Conservation (phyloP, 192 early-diverging fungal species). For the Backusella tuberculispora region DNA sequence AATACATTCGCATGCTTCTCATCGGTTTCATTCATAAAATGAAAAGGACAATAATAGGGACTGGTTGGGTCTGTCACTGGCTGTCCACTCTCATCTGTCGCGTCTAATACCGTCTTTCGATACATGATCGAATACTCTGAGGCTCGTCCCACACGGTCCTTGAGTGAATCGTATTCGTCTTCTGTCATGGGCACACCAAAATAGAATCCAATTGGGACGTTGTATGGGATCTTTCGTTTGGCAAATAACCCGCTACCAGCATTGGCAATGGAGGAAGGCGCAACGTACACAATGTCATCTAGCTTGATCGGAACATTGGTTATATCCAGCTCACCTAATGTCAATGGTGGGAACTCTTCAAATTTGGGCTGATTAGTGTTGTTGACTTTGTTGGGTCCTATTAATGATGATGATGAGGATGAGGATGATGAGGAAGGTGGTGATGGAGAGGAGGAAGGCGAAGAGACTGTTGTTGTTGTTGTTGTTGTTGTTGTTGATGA, state of each 20-base stretch:
- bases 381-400: background rate
- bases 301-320: constrained; percentile 57
- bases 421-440: background rate
- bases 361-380: background rate
- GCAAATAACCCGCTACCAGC: constrained; percentile 84
- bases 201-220: constrained; percentile 86
- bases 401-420: background rate
- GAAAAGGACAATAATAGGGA: constrained; percentile 81
- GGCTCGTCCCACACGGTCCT: constrained; percentile 77
- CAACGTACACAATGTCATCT: constrained; percentile 67
- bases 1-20: constrained; percentile 63
- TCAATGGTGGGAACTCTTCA: background rate
- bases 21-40: constrained; percentile 88
- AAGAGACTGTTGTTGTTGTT: background rate
- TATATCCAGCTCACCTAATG: constrained; percentile 49
- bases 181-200: constrained; percentile 97
- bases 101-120: constrained; percentile 88
- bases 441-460: background rate
- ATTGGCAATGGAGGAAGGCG: constrained; percentile 62
- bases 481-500: background rate
- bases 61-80: constrained; percentile 71
- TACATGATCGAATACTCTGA: constrained; percentile 93
- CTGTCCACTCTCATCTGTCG: constrained; percentile 79
- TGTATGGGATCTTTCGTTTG: constrained; percentile 66
- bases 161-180: constrained; percentile 89